Evolutionary conservation across 805 yeast species (phyloP).

Genomic region (Schwanniomyces polymorphus): DNA sequence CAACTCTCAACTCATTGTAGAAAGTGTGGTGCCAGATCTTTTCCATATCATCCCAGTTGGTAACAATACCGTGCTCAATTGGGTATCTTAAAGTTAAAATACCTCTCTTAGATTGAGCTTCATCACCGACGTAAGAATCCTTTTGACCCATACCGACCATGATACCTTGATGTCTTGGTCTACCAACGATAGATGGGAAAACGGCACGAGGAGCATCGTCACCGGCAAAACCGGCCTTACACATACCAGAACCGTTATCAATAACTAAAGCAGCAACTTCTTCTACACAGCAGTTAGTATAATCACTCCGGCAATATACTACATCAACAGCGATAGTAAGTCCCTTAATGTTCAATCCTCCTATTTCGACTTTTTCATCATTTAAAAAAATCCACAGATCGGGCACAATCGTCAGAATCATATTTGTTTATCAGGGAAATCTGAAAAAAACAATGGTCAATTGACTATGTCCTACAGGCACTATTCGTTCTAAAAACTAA

Average conservation of each 20-base stretch:
- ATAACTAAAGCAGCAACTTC: slow-evolving; percentile 72
- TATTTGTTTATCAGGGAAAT: neutral
- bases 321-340: neutral
- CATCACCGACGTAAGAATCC: slow-evolving; percentile 99
- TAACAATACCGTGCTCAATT: slow-evolving; percentile 90
- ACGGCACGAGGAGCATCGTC: slow-evolving; percentile 99
- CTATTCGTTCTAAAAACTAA: neutral
- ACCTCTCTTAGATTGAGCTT: slow-evolving; percentile 99
- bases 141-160: slow-evolving; percentile 99
- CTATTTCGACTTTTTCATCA: neutral
- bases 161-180: slow-evolving; percentile 99
- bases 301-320: neutral
- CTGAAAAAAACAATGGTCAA: neutral
- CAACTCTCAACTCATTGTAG: slow-evolving; percentile 99
- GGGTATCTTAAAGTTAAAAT: slow-evolving; percentile 98
- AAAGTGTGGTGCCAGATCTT: slow-evolving; percentile 99
- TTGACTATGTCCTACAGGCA: neutral
- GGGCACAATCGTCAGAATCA: neutral
- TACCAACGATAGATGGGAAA: slow-evolving; percentile 99
- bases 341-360: neutral
- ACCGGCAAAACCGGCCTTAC: slow-evolving; percentile 99
- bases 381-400: neutral
- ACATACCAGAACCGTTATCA: slow-evolving; percentile 99
- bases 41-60: slow-evolving; percentile 93
- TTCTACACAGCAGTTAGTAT: slow-evolving; percentile 31